These are phyloP conservation scores for Saccharata proteae DNA, from an alignment of 2,329 filamentous ascomycete species.

Conservation along the genomic window DNA sequence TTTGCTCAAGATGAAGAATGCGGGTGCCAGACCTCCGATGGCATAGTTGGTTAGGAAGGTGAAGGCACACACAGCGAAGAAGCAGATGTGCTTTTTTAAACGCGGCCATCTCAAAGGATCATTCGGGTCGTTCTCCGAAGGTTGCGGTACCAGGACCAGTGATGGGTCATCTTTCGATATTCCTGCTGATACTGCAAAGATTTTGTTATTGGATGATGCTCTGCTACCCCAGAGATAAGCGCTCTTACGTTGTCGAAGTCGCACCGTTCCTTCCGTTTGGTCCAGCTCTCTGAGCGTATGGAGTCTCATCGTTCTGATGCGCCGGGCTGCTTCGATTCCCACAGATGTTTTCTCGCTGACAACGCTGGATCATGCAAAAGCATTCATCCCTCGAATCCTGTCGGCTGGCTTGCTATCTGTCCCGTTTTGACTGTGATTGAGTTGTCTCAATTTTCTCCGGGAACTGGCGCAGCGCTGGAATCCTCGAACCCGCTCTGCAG, in stretches of 20 bases:
- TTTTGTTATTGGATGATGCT: constrained; percentile 1
- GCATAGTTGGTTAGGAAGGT: constrained; percentile 35
- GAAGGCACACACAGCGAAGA: constrained; percentile 28
- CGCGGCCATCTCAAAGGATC: constrained; percentile 37
- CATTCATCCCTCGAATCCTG: too few relatives aligned
- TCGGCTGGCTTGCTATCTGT: too few relatives aligned
- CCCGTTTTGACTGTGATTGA: too few relatives aligned
- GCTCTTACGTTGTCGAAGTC: constrained; percentile 16
- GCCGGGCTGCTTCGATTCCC: background rate
- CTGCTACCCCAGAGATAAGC: background rate
- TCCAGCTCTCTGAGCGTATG: constrained; percentile 24
- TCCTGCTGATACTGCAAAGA: too few relatives aligned
- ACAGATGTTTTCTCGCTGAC: too few relatives aligned
- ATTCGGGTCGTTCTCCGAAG: constrained; percentile 32
- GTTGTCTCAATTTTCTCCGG: too few relatives aligned
- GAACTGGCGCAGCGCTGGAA: too few relatives aligned
- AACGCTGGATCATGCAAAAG: too few relatives aligned
- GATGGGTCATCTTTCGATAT: background rate
- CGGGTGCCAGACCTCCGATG: constrained; percentile 32
- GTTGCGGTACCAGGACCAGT: constrained; percentile 35
- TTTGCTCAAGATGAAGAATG: constrained; percentile 30
- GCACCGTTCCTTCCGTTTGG: constrained; percentile 27
- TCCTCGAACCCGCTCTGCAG: too few relatives aligned
- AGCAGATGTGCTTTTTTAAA: constrained; percentile 36
- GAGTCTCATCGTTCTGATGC: constrained; percentile 16